A percentile compares a stretch with the other conserved stretches of the same genome.
Conservation (phyloP, 2,329 filamentous ascomycete genomes). For the Neonectria coccinea region DNA sequence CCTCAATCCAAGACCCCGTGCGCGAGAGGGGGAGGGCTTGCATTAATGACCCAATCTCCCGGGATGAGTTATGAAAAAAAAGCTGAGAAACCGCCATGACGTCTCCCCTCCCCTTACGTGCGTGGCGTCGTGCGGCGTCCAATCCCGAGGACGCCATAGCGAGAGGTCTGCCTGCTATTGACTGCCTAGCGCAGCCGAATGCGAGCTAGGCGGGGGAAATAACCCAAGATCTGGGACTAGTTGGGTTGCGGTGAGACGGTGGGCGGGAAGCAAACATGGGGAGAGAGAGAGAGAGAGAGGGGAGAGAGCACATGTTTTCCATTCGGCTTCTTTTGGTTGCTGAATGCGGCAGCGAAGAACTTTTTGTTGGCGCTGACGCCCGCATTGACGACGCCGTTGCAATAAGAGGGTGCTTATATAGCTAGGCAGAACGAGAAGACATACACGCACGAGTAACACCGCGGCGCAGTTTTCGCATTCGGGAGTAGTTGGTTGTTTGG, state of each 20-base stretch:
- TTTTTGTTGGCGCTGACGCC: not conserved
- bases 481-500: not conserved
- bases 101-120: not conserved
- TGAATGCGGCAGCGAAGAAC: not conserved
- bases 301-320: too few species aligned
- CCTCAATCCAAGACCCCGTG: not conserved
- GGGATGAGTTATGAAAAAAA: not conserved
- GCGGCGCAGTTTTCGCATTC: not conserved
- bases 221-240: too few species aligned
- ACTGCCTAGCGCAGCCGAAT: not conserved
- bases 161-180: not conserved
- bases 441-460: not conserved
- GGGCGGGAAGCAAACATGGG: not conserved
- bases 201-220: not conserved
- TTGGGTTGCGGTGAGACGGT: not conserved
- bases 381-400: not conserved
- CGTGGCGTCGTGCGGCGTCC: constrained; percentile 2
- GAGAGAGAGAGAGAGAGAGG: too few species aligned
- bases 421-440: not conserved
- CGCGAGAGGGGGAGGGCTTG: not conserved
- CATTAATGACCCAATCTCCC: constrained; percentile 7
- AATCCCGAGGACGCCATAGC: constrained; percentile 9
- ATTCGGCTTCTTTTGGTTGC: not conserved
- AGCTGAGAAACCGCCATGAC: not conserved
- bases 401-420: not conserved